Base-by-base conservation (phyloP, 2,329 filamentous ascomycete species). In the Fusarium coicis region DNA sequence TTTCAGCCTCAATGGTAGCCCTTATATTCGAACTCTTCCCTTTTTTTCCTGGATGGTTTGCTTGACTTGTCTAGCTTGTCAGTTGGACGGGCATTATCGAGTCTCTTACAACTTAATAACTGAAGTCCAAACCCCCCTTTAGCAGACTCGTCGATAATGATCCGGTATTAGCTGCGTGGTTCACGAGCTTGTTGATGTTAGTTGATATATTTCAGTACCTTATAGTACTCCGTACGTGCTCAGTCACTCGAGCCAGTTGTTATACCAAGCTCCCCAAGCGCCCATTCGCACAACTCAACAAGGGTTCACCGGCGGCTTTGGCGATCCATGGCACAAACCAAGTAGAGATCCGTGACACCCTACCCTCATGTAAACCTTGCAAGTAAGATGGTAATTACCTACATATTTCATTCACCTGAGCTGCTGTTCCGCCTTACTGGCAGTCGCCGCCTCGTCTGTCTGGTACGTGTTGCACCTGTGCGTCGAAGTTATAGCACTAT, bases 311-410 rank as follows among this genome's bases (percentile, higher is more conserved):
- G 44, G 63, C 54, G 43, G 64, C 56, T 66, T 58, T 52, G 63
- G 57, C 66, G 62, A 58, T 68, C 57, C 54, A 68, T 73, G 42
- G 44, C 75, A 73, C 71, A 42, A 76, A 50, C 73, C 73, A 39
- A 64, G 65, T 47, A 68, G 69, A 74, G 75, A 77, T 77, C 73
- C 73, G 68, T 74, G 66, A 74, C 64, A 66, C 70, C 74, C 66
- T 46, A 37, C 66, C 47, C 58, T 61, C 46, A 49, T 21, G 57
- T 66, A 39, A 60, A 49, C 63, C 66, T 50, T 72, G 40, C 57
- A 56, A 50, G 14, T 36, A 26, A 47, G 57, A 60, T 46, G 30
- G 34, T 11, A 43, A 62, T 55, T 66, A 26, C 56, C 60, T 62
- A 19, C 36, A 37, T 37, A 46, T 65, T 63, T 50, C 40, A 44